A percentile compares a stretch with the other conserved stretches of the same genome.
These are phyloP conservation scores for Mesembryanthemum crystallinum DNA, from an alignment of 148 eudicot species.

Conservation along the genomic window DNA sequence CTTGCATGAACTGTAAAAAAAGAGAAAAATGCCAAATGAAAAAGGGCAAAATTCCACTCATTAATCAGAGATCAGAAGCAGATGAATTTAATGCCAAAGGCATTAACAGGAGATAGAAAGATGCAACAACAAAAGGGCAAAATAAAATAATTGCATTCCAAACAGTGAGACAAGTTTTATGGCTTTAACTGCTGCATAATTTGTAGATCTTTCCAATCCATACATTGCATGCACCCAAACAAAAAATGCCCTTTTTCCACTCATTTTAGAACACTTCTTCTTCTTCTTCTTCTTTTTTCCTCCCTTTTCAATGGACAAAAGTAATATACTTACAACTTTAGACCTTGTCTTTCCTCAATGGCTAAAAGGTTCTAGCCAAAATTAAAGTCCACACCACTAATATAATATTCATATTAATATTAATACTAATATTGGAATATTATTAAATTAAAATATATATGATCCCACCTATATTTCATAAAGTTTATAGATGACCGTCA, in stretches of 20 bases:
- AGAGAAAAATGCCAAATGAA: background rate
- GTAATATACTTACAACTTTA: no score
- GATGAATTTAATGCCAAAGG: no score
- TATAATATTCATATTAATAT: no score
- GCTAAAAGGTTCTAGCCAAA: background rate
- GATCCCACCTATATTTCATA: background rate
- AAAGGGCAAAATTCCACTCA: background rate
- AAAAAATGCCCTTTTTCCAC: constrained; percentile 5
- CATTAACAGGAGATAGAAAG: background rate
- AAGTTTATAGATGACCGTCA: no score
- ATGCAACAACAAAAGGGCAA: constrained; percentile 21
- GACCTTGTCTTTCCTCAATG: constrained; percentile 7
- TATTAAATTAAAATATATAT: background rate
- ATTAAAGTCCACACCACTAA: background rate
- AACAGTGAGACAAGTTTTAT: background rate
- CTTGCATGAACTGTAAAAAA: background rate
- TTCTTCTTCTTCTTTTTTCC: background rate
- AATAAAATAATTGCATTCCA: constrained; percentile 1
- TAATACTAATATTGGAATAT: background rate
- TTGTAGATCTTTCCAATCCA: background rate
- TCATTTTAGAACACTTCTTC: background rate
- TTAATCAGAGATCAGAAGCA: background rate
- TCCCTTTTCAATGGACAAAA: background rate
- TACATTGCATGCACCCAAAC: no score
- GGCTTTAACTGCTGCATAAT: background rate